Evolutionary conservation across 805 yeast genomes (phyloP).

Genomic region (Candida coleopterorum): DNA sequence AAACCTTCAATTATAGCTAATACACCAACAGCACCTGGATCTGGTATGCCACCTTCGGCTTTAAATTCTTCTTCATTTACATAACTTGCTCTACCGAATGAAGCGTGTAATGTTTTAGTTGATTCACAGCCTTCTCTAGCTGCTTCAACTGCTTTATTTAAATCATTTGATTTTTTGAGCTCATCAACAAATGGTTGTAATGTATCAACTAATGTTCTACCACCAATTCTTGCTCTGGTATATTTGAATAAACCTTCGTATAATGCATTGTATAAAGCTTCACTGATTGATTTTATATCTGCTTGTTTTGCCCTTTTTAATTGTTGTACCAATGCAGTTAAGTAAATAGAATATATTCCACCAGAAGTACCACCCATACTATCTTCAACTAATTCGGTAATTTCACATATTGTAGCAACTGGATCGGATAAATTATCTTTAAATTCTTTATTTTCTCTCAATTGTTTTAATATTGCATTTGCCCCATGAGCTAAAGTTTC

Average conservation of each 20-base stretch:
- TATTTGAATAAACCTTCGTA: slow-evolving; percentile 70
- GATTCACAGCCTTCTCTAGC: slow-evolving; percentile 73
- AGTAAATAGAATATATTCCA: slow-evolving; percentile 80
- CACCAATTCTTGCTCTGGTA: slow-evolving; percentile 86
- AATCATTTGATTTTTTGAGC: slow-evolving; percentile 46
- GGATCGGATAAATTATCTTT: slow-evolving; percentile 36
- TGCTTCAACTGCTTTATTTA: slow-evolving; percentile 58
- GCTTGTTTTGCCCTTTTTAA: slow-evolving; percentile 37
- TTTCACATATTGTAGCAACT: slow-evolving; percentile 56
- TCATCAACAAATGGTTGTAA: slow-evolving; percentile 79
- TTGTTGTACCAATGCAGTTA: slow-evolving; percentile 66
- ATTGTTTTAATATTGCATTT: slow-evolving; percentile 55
- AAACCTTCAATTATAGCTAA: slow-evolving; percentile 54
- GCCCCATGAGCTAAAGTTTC: slow-evolving; percentile 85
- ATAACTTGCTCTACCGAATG: slow-evolving; percentile 91
- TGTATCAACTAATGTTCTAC: slow-evolving; percentile 85
- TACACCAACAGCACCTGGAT: slow-evolving; percentile 92
- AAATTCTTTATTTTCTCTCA: slow-evolving; percentile 34
- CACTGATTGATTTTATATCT: slow-evolving; percentile 32
- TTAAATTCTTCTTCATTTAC: slow-evolving; percentile 61
- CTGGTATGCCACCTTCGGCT: slow-evolving; percentile 73
- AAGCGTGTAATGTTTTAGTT: slow-evolving; percentile 73
- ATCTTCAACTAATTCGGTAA: slow-evolving; percentile 80
- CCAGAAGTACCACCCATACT: slow-evolving; percentile 99
- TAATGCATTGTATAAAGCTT: slow-evolving; percentile 55